Conservation (phyloP, 371 early-diverging fungal genomes). For the Mucor mucedo region DNA sequence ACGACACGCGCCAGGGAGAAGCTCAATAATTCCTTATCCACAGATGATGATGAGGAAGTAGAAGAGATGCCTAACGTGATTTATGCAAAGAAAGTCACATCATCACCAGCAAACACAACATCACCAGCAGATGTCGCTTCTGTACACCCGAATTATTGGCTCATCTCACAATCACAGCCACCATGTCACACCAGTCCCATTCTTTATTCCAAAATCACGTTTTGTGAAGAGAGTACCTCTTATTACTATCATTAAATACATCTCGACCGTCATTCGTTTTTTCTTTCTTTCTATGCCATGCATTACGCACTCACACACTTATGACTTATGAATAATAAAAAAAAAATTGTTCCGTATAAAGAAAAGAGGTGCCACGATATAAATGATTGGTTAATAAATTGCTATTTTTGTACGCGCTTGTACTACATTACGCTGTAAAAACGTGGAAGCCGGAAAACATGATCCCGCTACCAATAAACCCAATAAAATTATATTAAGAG, state of each 20-base stretch:
- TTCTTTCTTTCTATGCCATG: too few relatives aligned
- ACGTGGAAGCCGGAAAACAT: not conserved
- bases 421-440: not conserved
- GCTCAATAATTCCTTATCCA: not conserved
- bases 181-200: conserved; percentile 5
- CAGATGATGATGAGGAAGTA: conserved; percentile 14
- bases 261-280: too few relatives aligned
- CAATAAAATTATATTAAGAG: not conserved
- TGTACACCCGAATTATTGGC: conserved; percentile 12
- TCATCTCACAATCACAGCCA: not conserved
- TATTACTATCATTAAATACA: too few relatives aligned
- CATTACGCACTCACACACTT: not conserved
- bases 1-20: not conserved
- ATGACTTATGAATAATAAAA: not conserved
- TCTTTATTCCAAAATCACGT: not conserved
- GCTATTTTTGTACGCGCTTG: not conserved
- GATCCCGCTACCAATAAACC: not conserved
- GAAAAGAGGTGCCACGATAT: too few relatives aligned
- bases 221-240: too few relatives aligned
- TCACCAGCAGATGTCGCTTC: too few relatives aligned
- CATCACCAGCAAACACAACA: too few relatives aligned
- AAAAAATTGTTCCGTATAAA: too few relatives aligned
- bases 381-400: not conserved
- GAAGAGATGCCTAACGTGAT: not conserved
- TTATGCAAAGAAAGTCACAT: too few relatives aligned